Evolutionary conservation across 805 yeast genomes (phyloP).

Genomic region (Grigorovia transvaalensis): DNA sequence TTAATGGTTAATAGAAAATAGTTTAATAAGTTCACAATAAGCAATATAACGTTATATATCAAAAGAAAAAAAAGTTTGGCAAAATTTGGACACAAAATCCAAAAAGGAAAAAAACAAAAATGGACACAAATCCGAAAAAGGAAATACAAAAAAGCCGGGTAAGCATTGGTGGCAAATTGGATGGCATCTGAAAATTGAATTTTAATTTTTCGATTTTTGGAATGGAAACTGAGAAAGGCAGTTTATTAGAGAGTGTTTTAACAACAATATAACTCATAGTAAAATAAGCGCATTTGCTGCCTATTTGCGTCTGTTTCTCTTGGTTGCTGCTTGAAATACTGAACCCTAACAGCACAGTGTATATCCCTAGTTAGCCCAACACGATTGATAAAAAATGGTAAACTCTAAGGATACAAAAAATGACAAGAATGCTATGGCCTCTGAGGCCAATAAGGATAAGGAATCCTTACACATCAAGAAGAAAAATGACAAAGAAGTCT

Average conservation of each 20-base stretch:
- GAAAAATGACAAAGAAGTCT: slow-evolving; percentile 4
- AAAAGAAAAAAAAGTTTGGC: too few relatives aligned
- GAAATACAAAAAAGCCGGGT: neutral
- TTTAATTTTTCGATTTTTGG: neutral
- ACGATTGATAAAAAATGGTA: neutral
- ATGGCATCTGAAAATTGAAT: neutral
- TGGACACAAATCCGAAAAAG: too few relatives aligned
- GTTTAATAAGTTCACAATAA: too few relatives aligned
- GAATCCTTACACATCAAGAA: neutral
- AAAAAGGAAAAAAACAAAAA: neutral
- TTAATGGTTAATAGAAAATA: too few relatives aligned
- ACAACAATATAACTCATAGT: neutral
- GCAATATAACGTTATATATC: too few relatives aligned
- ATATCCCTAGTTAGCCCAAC: neutral
- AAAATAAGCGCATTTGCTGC: neutral
- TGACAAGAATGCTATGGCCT: neutral
- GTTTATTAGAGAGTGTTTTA: too few relatives aligned
- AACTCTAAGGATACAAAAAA: slow-evolving; percentile 18
- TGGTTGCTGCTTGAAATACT: too few relatives aligned
- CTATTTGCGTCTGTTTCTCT: neutral
- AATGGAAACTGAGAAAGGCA: too few relatives aligned
- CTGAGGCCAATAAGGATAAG: neutral
- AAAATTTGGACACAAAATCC: too few relatives aligned
- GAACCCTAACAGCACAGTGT: too few relatives aligned
- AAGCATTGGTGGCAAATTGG: neutral